Evolutionary conservation across 139 green algal species (phyloP), one percentile per base, ranked within the genome.

Genomic region (Ettlia oleoabundans): DNA sequence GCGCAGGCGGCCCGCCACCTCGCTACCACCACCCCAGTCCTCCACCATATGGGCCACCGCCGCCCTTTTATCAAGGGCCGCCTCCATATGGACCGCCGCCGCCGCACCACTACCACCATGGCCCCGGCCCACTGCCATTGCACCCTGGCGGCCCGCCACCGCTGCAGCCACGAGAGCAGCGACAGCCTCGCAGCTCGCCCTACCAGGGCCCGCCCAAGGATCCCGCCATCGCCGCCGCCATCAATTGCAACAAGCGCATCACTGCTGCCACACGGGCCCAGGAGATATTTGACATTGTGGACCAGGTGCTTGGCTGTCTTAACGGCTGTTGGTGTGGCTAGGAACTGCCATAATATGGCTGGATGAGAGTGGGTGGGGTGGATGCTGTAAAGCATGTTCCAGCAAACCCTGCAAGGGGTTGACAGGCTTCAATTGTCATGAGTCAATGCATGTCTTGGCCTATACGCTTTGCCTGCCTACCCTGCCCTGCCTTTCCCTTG

Each of bases 231-330:
- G 69, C 75, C 0, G 76, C 43, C 3, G 86, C 78, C 30, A 84
- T 91, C 43, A 35, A n/a, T n/a, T 71, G 91, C 76, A 91, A 91
- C 81, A 84, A 73, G 64, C 74, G 81, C 52, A 91, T 91, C 35
- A 89, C 87, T 32, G 52, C 69, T 3, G 78, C 81, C 3, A 52
- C 28, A 9, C 35, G 28, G 2, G 61, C 62, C 8, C 55, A 64
- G 3, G 82, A 86, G 53, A 86, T 83, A 4, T 68, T 83, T 33
- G 51, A 40, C 26, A 77, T 83, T 40, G 78, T 83, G 33, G 78
- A 74, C 32, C 38, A 75, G 47, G 78, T 62, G 37, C 24, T 5
- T 26, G 35, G 53, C 7, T 61, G 74, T 26, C 15, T 47, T 2
- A 21, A 30, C n/a, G 2, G 43, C 30, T 51, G 32, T 1, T 0